Evolutionary conservation across 257 asterid species (phyloP).

Genomic region (Solanum lycopersicoides): DNA sequence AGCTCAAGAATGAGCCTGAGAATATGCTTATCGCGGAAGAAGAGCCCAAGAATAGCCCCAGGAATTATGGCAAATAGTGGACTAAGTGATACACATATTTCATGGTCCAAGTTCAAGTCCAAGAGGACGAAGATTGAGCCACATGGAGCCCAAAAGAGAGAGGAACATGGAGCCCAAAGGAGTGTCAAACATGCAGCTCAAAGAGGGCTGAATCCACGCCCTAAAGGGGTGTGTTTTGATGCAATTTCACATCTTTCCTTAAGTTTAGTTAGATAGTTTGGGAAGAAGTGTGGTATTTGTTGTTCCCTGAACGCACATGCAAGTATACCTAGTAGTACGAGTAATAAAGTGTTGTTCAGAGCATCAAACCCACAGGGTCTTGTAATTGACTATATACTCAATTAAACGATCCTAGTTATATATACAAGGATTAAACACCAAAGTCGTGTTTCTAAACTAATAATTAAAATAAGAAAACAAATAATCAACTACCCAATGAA

Average conservation of each 20-base stretch:
- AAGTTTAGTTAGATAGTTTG: not conserved
- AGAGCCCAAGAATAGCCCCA: not conserved
- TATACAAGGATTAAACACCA: not conserved
- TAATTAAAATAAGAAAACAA: not conserved
- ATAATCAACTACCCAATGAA: not conserved
- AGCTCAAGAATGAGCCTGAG: not conserved
- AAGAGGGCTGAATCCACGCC: not conserved
- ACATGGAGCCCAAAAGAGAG: not conserved
- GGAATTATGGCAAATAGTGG: not conserved
- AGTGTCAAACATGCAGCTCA: not conserved
- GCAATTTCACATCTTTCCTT: not conserved
- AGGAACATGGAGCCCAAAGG: not conserved
- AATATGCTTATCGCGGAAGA: not conserved
- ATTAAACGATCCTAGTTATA: not conserved
- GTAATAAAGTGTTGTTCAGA: not conserved
- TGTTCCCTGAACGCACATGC: not conserved
- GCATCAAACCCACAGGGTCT: not conserved
- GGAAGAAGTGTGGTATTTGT: not conserved
- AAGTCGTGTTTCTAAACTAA: not conserved
- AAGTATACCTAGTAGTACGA: not conserved
- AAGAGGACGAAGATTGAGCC: not conserved
- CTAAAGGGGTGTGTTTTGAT: not conserved
- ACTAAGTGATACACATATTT: not conserved
- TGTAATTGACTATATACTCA: not conserved
- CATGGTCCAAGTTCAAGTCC: not conserved